These are phyloP conservation scores for Platanus orientalis DNA, from an alignment of 164 flowering plant species.

Conservation along the genomic window DNA sequence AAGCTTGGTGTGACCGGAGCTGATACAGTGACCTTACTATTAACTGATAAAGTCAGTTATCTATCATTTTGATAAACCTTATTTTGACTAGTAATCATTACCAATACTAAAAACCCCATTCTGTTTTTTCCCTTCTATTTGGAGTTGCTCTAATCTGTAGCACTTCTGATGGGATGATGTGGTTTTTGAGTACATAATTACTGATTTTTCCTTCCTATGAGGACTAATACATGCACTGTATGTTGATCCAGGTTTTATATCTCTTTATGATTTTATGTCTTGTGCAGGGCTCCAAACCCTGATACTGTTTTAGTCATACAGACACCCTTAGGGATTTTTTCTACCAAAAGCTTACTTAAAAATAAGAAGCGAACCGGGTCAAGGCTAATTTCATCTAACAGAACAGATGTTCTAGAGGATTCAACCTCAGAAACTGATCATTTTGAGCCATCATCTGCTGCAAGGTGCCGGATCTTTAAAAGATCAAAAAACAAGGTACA, in stretches of 20 bases:
- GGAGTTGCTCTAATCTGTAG: not conserved
- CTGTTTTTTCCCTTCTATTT: not conserved
- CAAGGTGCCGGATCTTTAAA: slow-evolving; percentile 65
- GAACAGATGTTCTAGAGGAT: slow-evolving; percentile 30
- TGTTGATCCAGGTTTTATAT: not conserved
- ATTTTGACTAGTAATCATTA: not conserved
- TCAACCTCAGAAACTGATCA: slow-evolving; percentile 35
- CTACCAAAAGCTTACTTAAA: slow-evolving; percentile 62
- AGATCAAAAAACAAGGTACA: slow-evolving; percentile 54
- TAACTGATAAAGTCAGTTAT: not conserved
- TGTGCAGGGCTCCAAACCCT: slow-evolving; percentile 82
- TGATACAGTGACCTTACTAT: not conserved
- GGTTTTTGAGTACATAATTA: not conserved
- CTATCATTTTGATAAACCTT: not conserved
- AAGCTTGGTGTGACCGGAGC: too few relatives aligned
- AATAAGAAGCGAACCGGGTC: slow-evolving; percentile 58
- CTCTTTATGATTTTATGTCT: slow-evolving; percentile 1
- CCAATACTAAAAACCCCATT: not conserved
- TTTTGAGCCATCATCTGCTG: slow-evolving; percentile 66
- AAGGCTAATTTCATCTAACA: slow-evolving; percentile 59
- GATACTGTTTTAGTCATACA: slow-evolving; percentile 77
- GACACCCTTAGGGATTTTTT: slow-evolving; percentile 69
- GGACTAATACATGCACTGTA: not conserved
- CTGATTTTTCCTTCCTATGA: not conserved
- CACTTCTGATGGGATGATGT: not conserved